Base-by-base conservation (phyloP, 352 stramenopile species). In the Phytophthora vignae region DNA sequence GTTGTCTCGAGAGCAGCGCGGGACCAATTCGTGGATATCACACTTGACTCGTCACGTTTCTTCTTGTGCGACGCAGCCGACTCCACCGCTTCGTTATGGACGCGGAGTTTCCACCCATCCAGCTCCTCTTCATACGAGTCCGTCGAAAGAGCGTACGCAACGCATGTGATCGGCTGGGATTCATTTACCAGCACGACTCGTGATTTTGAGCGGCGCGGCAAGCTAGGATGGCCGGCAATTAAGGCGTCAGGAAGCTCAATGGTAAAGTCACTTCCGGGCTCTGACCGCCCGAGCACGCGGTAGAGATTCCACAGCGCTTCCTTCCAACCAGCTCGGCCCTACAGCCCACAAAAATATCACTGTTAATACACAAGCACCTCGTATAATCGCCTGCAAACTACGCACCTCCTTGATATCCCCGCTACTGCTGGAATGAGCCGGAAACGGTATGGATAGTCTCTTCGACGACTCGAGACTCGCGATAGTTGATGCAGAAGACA, bases 141-240 rank as follows among this genome's bases (percentile, higher is more conserved):
- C 8, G 96, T 99, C 6, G 92, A 90, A 50, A 99, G 84, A 19
- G 96, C 97, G 70, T 99, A 98, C 19, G 97, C 96, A 68, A 99
- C 97, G 10, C 92, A 97, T 22, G 96, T 99, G 52, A 97, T 97
- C 1, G 94, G 93, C 66, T 97, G 85, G 19, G 96, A 84, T 60
- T 99, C 96, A 75, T 98, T 90, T 14, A 99, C 97, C 29, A 97
- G 83, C 22, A 99, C 89, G 6, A 98, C 85, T 53, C 89, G 84
- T 42, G 93, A 92, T 66, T 94, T 92, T 49, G 96, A 92, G 50
- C 94, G 95, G 44, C 88, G 83, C 40, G 93, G 89, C 22, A 99
- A 81, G 19, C 90, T 90, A 19, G 96, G 94, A 62, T 98, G 84
- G 4, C 97, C 96, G 40, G 82, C 75, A n/a, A 84, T 73, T 19